Percentiles rank a stretch among this genome's conserved stretches.
phyloP scores from a whole-genome alignment of 2,329 filamentous ascomycete genomes.

The Trichoderma sp. region DNA sequence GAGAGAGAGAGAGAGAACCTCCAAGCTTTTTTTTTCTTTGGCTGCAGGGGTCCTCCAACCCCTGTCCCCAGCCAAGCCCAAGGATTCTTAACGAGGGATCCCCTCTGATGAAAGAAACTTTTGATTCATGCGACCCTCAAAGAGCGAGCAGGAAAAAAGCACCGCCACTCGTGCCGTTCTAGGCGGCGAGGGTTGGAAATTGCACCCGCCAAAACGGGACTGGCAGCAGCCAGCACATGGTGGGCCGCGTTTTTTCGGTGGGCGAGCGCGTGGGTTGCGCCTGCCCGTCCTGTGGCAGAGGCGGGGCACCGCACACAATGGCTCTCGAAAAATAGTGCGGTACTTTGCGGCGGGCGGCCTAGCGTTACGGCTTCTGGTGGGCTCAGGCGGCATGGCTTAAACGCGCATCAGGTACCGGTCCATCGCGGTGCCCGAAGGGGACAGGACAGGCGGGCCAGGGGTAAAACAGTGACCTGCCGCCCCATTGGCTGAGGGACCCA shows the following conservation, averaged over 20 bases:
- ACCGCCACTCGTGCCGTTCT: constrained; percentile 17
- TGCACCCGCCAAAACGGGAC: constrained; percentile 27
- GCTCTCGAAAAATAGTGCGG: constrained; percentile 1
- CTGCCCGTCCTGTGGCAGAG: neutral
- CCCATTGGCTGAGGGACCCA: neutral
- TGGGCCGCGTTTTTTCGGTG: neutral
- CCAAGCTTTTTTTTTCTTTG: neutral
- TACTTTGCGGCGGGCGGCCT: neutral
- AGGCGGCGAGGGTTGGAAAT: constrained; percentile 19
- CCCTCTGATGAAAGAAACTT: constrained; percentile 15
- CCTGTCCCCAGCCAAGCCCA: neutral
- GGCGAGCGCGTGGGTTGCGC: constrained; percentile 13
- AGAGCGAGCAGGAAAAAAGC: neutral
- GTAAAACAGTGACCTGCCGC: constrained; percentile 14
- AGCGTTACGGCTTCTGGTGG: neutral
- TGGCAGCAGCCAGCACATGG: constrained; percentile 13
- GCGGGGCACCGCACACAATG: neutral
- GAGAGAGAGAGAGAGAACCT: neutral
- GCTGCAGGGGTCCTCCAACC: neutral
- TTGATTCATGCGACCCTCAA: constrained; percentile 21
- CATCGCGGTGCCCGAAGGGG: neutral
- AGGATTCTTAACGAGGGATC: neutral
- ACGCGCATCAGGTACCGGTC: constrained; percentile 18
- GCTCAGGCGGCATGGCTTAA: neutral
- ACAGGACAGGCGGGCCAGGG: constrained; percentile 19